These are phyloP conservation scores for Blechomonas ayalai DNA, from an alignment of 208 protist species.

Conservation along the genomic window DNA sequence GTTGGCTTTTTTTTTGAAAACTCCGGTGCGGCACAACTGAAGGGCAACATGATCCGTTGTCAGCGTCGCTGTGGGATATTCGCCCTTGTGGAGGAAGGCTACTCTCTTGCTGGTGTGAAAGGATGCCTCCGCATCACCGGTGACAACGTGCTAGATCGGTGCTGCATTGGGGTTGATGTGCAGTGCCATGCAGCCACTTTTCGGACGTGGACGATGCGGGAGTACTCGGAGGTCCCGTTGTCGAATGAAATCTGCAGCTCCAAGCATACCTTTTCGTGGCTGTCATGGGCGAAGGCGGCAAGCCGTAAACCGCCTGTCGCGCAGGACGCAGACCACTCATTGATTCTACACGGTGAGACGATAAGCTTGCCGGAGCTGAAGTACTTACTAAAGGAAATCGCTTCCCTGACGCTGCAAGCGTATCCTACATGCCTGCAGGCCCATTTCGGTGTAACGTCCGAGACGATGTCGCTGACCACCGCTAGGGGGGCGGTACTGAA, in stretches of 20 bases:
- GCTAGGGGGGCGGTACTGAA: constrained; percentile 5
- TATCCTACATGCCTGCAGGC: constrained; percentile 35
- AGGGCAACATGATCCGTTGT: constrained; percentile 61
- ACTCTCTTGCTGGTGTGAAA: not conserved
- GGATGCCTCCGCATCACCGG: constrained; percentile 50
- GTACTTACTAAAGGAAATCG: constrained; percentile 2
- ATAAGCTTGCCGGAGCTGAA: not conserved
- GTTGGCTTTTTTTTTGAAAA: constrained; percentile 74
- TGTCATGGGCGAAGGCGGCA: not conserved
- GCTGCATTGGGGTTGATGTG: constrained; percentile 74
- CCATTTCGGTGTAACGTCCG: constrained; percentile 16
- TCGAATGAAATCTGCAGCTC: constrained; percentile 24
- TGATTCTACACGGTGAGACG: constrained; percentile 6
- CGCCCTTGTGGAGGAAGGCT: constrained; percentile 29
- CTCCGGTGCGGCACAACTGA: constrained; percentile 44
- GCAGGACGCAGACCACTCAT: not conserved
- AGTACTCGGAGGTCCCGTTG: constrained; percentile 15
- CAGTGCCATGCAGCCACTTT: constrained; percentile 18
- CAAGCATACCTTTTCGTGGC: constrained; percentile 33
- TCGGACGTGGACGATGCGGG: not conserved
- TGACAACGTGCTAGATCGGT: constrained; percentile 80
- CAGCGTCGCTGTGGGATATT: constrained; percentile 76
- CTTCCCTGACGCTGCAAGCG: constrained; percentile 18
- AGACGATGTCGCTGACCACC: constrained; percentile 2
- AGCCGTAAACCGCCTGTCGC: not conserved